Base-by-base conservation (phyloP, 805 yeast genomes). In the Starmerella floricola region DNA sequence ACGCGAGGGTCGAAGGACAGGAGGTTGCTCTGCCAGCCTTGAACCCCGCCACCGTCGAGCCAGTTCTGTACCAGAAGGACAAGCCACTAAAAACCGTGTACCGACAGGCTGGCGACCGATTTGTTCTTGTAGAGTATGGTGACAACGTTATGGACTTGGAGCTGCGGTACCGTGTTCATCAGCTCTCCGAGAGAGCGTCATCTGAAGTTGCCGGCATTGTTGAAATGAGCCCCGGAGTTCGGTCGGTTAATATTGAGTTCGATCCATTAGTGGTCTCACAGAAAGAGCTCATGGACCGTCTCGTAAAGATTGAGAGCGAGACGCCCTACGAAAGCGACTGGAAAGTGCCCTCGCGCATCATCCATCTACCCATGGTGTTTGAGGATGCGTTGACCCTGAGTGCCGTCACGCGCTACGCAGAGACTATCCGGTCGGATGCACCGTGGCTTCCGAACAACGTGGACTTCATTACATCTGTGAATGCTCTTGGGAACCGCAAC, bases 401-500 rank as follows among this genome's bases (percentile, higher is more conserved):
- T 46, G 94, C 96, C 30, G 97, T 87, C 30, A 73, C 74, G 48
- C 74, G 98, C 62, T 88, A 88, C 62, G 76, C 78, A 60, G 97
- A 88, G 65, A 91, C 98, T 8, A 87, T 91, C 55, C 73, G 97
- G 55, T 70, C 88, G 17, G 74, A 74, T 38, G 98, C 97, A 6
- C 97, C 97, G 32, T 88, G 97, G 97, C 71, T 88, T 56, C 98
- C 98, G 50, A 88, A 86, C 67, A 88, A 88, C 57, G 95, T 91
- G 48, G 98, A 88, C 61, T 88, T 91, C 65, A 74, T 88, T 62
- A 93, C 94, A 27, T 74, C 76, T 52, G 86, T 87, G 47, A 88
- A 91, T 61, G 91, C 79, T 18, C 70, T 91, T 33, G 50, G 51
- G 12, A 73, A 72, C 44, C 76, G 95, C 53, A 66, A 73, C 10